Percentiles rank a stretch among this genome's conserved stretches.
Evolutionary conservation across 768 basidiomycete species (phyloP).

Genomic region (Naganishia vaughanmartiniae): DNA sequence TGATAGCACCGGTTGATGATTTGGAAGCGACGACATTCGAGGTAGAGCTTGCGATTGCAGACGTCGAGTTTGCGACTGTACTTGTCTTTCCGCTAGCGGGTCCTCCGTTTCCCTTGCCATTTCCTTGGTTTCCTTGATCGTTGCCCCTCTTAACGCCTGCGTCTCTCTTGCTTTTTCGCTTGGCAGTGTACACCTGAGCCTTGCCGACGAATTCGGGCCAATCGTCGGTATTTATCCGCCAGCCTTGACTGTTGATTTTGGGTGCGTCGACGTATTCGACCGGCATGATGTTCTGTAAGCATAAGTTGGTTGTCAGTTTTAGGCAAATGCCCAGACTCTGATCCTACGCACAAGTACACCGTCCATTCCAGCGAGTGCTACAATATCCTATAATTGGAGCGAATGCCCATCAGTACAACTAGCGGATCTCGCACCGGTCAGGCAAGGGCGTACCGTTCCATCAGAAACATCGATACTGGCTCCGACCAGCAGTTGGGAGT

Average conservation of each 20-base stretch:
- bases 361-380: constrained; percentile 52
- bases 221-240: constrained; percentile 22
- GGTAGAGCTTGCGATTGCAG: background rate
- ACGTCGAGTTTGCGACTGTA: background rate
- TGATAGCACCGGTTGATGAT: constrained; percentile 52
- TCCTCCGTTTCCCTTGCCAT: constrained; percentile 19
- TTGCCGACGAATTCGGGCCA: constrained; percentile 19
- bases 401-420: background rate
- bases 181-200: constrained; percentile 10
- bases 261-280: constrained; percentile 20
- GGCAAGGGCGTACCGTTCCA: constrained; percentile 47
- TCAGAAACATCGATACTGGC: constrained; percentile 58
- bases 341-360: constrained; percentile 54
- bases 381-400: constrained; percentile 55
- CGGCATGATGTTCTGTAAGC: constrained; percentile 8
- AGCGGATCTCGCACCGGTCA: too few species aligned
- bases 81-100: constrained; percentile 10
- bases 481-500: constrained; percentile 61
- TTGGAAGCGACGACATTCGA: background rate
- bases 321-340: background rate
- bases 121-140: constrained; percentile 18
- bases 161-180: constrained; percentile 7
- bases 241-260: constrained; percentile 22
- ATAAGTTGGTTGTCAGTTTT: background rate
- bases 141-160: constrained; percentile 1